A percentile compares a stretch with the other conserved stretches of the same genome.
These are phyloP conservation scores for Tetrahymena borealis DNA, from an alignment of 73 alveolate species.

Conservation along the genomic window DNA sequence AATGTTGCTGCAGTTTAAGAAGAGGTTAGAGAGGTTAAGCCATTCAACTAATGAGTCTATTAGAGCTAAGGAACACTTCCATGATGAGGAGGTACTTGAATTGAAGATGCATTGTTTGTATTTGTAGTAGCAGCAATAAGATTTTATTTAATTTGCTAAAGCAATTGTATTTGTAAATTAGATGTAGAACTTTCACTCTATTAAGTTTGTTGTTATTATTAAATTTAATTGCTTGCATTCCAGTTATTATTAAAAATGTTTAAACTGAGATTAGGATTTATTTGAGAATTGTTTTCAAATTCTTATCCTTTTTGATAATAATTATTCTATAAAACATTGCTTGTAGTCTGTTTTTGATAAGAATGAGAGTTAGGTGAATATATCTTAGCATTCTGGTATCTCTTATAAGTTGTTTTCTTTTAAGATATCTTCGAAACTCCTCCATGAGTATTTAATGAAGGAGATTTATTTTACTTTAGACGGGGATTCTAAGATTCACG, in stretches of 20 bases:
- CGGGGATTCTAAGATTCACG: background rate
- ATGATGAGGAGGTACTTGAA: background rate
- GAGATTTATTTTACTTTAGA: background rate
- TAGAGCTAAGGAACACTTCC: background rate
- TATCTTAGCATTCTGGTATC: background rate
- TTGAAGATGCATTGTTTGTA: background rate
- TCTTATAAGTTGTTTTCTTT: background rate
- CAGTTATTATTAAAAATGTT: background rate
- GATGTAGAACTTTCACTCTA: background rate
- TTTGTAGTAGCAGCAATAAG: background rate
- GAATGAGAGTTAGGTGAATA: background rate
- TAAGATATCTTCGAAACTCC: background rate
- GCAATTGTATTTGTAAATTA: background rate
- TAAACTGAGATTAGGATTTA: background rate
- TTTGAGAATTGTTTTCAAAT: background rate
- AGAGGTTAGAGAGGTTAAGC: background rate
- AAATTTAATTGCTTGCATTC: background rate
- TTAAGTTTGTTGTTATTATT: background rate
- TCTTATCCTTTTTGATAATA: background rate
- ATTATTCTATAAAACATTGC: background rate
- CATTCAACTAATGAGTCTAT: background rate
- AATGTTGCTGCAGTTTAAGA: background rate
- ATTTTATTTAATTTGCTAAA: background rate
- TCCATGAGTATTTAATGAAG: background rate
- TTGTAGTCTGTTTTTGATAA: background rate